Evolutionary conservation across 148 eudicot genomes (phyloP).

Genomic region (Rhododendron ferrugineum): DNA sequence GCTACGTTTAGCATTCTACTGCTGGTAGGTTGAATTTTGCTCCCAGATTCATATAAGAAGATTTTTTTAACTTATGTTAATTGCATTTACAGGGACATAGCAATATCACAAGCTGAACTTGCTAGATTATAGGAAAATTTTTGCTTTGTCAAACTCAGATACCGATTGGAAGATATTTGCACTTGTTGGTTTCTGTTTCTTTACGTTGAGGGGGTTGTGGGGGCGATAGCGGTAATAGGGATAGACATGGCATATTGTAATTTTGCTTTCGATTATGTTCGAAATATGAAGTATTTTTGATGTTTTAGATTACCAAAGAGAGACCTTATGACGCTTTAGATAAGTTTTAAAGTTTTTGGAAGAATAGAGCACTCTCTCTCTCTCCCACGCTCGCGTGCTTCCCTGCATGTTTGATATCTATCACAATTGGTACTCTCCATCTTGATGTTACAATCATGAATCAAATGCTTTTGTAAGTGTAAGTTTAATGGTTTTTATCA

Average conservation of each 20-base stretch:
- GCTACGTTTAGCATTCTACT: constrained; percentile 58
- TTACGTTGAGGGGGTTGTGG: background rate
- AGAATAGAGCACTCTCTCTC: no score
- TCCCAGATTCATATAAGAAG: background rate
- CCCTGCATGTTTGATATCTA: background rate
- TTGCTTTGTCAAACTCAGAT: background rate
- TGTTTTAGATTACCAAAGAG: background rate
- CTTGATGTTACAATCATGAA: background rate
- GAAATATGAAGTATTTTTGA: background rate
- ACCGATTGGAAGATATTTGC: background rate
- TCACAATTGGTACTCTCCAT: background rate
- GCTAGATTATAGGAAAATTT: background rate
- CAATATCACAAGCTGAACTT: background rate
- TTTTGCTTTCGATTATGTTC: background rate
- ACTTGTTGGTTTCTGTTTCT: background rate
- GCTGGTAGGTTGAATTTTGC: constrained; percentile 48
- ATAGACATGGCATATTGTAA: background rate
- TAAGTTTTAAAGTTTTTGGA: background rate
- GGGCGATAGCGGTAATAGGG: background rate
- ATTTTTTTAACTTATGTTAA: background rate
- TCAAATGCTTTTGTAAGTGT: background rate
- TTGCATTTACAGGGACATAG: background rate
- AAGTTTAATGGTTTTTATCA: background rate
- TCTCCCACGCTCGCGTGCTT: no score
- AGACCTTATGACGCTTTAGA: background rate